Conservation (phyloP, 2,329 filamentous ascomycete species). For the Sarocladiaceae sp. region DNA sequence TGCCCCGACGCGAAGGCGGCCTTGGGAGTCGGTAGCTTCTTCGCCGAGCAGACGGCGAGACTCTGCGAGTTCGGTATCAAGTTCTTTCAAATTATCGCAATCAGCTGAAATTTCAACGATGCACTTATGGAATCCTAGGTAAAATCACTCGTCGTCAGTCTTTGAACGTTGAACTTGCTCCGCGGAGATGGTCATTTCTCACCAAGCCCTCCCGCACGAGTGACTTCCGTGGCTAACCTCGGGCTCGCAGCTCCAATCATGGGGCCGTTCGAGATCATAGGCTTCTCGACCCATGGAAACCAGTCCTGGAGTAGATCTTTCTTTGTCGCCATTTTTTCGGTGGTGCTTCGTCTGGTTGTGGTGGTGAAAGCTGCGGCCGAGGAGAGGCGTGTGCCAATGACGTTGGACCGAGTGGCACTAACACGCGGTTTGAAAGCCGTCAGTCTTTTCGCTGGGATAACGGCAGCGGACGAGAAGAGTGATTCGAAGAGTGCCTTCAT, state of each 20-base stretch:
- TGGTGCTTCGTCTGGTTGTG: not conserved
- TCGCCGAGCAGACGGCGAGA: constrained; percentile 18
- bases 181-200: not conserved
- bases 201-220: constrained; percentile 35
- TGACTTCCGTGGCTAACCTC: constrained; percentile 31
- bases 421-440: too few species aligned
- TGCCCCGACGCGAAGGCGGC: constrained; percentile 51
- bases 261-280: constrained; percentile 23
- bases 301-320: constrained; percentile 19
- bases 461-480: not conserved
- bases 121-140: constrained; percentile 28
- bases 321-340: not conserved
- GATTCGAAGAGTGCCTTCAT: not conserved
- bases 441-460: too few species aligned
- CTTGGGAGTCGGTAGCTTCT: not conserved
- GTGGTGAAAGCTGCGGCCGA: not conserved
- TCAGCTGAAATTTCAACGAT: constrained; percentile 23
- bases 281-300: constrained; percentile 27
- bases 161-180: not conserved
- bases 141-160: not conserved
- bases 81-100: constrained; percentile 26
- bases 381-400: too few species aligned
- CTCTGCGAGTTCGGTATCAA: constrained; percentile 27
- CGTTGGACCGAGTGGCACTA: too few species aligned
- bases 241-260: constrained; percentile 30